A percentile compares a stretch with the other conserved stretches of the same genome.
These are phyloP conservation scores for Bipolaris oryzae DNA, from an alignment of 2,329 filamentous ascomycete genomes.

Conservation along the genomic window DNA sequence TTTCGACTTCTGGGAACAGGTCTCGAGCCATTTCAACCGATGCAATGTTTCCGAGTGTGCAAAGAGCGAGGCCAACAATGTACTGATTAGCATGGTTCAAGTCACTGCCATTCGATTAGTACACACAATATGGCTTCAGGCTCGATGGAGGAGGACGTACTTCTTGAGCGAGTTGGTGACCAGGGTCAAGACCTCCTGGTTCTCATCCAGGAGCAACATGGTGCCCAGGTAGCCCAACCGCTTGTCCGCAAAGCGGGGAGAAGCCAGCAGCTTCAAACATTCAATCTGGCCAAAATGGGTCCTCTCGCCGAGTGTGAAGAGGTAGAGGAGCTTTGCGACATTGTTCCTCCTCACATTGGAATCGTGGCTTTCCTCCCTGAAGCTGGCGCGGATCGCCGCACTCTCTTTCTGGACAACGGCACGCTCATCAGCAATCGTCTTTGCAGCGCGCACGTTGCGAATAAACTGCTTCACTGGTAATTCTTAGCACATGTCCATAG, in stretches of 20 bases:
- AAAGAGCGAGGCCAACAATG: slow-evolving; percentile 93
- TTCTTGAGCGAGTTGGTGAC: slow-evolving; percentile 99
- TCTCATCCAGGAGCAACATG: slow-evolving; percentile 95
- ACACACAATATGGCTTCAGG: not conserved
- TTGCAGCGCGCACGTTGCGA: slow-evolving; percentile 96
- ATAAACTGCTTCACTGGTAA: slow-evolving; percentile 96
- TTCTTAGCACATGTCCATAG: slow-evolving; percentile 37
- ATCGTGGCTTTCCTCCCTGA: slow-evolving; percentile 94
- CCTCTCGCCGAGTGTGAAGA: slow-evolving; percentile 95
- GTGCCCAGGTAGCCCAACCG: slow-evolving; percentile 93
- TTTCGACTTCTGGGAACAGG: slow-evolving; percentile 94
- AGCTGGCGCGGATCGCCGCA: slow-evolving; percentile 94
- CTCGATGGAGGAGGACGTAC: slow-evolving; percentile 57
- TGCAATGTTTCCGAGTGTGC: slow-evolving; percentile 95
- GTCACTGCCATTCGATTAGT: slow-evolving; percentile 66
- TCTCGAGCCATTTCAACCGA: slow-evolving; percentile 98
- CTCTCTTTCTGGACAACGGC: slow-evolving; percentile 99
- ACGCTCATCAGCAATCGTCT: slow-evolving; percentile 98
- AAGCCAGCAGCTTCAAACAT: slow-evolving; percentile 95
- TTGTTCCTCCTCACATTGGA: slow-evolving; percentile 94
- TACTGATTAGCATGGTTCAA: slow-evolving; percentile 98
- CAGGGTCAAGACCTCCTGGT: slow-evolving; percentile 94
- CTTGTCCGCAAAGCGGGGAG: slow-evolving; percentile 97
- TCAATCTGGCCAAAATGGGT: slow-evolving; percentile 99
- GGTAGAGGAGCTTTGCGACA: slow-evolving; percentile 96